Evolutionary conservation across 2,329 filamentous ascomycete species (phyloP).

Genomic region (Fusarium duplospermum): DNA sequence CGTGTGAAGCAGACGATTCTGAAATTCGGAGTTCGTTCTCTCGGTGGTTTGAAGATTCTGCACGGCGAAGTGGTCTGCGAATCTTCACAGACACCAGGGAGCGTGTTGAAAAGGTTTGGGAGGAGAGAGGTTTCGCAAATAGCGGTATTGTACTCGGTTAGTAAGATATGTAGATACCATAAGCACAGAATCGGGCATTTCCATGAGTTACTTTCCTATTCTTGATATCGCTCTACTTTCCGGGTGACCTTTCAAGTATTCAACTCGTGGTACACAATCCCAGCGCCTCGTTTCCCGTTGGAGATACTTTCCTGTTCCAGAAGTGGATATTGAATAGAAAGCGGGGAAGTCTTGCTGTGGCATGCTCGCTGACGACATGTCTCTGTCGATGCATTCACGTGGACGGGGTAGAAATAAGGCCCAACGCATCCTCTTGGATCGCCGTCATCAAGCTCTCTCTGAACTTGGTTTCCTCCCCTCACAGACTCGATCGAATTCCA

Average conservation of each 20-base stretch:
- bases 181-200: background rate
- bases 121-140: background rate
- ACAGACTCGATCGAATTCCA: background rate
- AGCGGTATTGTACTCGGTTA: background rate
- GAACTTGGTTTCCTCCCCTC: background rate
- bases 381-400: background rate
- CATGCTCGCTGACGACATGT: background rate
- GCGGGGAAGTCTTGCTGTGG: background rate
- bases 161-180: background rate
- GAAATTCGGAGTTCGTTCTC: conserved; percentile 1
- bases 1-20: conserved; percentile 15
- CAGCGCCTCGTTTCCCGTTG: background rate
- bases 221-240: background rate
- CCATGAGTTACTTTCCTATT: background rate
- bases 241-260: background rate
- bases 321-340: background rate
- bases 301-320: conserved; percentile 16
- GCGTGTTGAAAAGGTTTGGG: conserved; percentile 17
- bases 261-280: background rate
- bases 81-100: conserved; percentile 29
- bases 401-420: background rate
- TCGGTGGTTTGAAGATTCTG: conserved; percentile 21
- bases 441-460: background rate
- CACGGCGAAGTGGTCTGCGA: conserved; percentile 9
- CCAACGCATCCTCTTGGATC: background rate